A percentile compares a stretch with the other conserved stretches of the same genome.
Conservation (phyloP, 208 protist species). For the Crithidia mellificae region DNA sequence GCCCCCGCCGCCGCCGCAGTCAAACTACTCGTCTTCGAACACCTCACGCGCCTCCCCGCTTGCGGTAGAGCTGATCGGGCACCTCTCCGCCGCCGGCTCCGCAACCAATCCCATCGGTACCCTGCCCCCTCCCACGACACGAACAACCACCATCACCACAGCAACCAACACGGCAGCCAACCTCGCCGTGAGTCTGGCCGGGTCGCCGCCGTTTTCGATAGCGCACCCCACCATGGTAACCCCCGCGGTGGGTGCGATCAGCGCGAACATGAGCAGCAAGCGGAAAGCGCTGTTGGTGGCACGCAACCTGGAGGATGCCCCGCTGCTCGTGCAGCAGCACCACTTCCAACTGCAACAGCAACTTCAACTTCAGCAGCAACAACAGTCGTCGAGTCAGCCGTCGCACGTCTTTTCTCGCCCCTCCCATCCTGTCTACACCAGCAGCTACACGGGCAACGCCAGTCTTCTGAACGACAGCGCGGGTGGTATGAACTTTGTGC, state of each 20-base stretch:
- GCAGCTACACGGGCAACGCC: background rate
- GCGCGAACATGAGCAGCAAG: too few species aligned
- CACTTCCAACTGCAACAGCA: background rate
- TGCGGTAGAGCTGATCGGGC: background rate
- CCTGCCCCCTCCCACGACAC: background rate
- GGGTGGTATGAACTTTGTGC: conserved; percentile 8
- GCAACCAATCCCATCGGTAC: background rate
- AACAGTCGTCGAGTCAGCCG: background rate
- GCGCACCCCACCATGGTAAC: background rate
- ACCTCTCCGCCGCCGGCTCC: background rate
- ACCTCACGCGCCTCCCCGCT: background rate
- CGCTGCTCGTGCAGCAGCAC: background rate
- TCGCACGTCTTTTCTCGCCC: background rate
- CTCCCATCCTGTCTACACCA: background rate
- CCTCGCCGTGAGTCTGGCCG: conserved; percentile 8
- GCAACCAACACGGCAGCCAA: background rate
- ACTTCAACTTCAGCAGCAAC: background rate
- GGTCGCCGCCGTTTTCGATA: background rate
- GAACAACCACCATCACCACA: background rate
- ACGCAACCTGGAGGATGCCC: conserved; percentile 3
- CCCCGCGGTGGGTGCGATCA: background rate
- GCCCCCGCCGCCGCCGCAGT: background rate
- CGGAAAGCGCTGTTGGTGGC: background rate
- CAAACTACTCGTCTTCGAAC: background rate
- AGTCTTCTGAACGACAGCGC: conserved; percentile 16